These are phyloP conservation scores for Penicillium sp. DNA, from an alignment of 2,329 filamentous ascomycete species.

Conservation along the genomic window DNA sequence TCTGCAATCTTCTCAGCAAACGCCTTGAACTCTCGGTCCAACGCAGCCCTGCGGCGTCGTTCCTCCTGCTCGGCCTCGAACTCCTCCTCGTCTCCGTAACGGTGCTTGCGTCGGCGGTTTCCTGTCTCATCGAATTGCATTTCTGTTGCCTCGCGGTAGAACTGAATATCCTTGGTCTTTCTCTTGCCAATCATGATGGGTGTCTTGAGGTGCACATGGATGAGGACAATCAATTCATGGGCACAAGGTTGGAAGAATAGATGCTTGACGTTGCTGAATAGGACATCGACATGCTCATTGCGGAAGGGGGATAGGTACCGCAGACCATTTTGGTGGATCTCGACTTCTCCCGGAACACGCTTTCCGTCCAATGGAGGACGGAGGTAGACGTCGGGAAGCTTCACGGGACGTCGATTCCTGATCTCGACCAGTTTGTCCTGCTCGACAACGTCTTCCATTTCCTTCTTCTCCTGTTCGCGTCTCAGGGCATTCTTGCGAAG, in stretches of 20 bases:
- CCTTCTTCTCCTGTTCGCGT: slow-evolving; percentile 97
- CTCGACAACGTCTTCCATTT: slow-evolving; percentile 98
- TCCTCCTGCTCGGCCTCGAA: slow-evolving; percentile 99
- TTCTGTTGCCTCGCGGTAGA: slow-evolving; percentile 95
- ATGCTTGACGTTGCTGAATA: slow-evolving; percentile 98
- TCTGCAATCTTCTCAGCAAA: slow-evolving; percentile 98
- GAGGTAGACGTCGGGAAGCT: slow-evolving; percentile 92
- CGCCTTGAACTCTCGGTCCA: slow-evolving; percentile 92
- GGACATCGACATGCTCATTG: slow-evolving; percentile 83
- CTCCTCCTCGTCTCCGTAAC: slow-evolving; percentile 97
- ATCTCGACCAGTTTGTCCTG: slow-evolving; percentile 97
- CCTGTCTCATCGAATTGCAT: slow-evolving; percentile 99
- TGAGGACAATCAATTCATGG: slow-evolving; percentile 95
- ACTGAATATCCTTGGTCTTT: slow-evolving; percentile 98
- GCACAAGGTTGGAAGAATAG: slow-evolving; percentile 98
- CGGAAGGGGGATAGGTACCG: slow-evolving; percentile 84
- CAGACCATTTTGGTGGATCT: slow-evolving; percentile 98
- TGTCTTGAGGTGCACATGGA: slow-evolving; percentile 96
- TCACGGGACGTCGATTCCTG: slow-evolving; percentile 85
- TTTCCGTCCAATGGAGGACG: slow-evolving; percentile 95
- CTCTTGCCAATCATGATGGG: slow-evolving; percentile 98
- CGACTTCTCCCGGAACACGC: slow-evolving; percentile 90
- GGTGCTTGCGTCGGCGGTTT: slow-evolving; percentile 95
- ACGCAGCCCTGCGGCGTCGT: slow-evolving; percentile 81
- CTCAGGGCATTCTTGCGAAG: slow-evolving; percentile 91